Base-by-base conservation (phyloP, 1,284 basidiomycete species). In the Neotropicomus parvogracilis region DNA sequence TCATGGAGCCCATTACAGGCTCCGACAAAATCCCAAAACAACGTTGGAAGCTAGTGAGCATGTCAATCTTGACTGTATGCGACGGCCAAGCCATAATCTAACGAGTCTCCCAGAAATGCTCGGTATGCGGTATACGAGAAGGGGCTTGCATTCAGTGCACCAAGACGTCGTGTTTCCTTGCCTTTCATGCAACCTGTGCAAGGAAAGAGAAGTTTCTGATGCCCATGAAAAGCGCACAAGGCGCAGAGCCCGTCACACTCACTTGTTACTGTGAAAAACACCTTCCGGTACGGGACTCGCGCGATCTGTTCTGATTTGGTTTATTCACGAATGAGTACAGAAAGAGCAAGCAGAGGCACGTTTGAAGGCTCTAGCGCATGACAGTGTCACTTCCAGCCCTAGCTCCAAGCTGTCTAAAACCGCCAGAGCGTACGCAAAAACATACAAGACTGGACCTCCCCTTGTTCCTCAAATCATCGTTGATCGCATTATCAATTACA, bases 81-180 rank as follows among this genome's bases (percentile, higher is more conserved):
- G 6, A 34, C 13, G 13, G 6, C 19, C 24, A 27, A 40, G 41
- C n/a, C 40, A 44, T 52, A 21, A 21, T 31, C 44, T 56, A 37
- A 62, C 52, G 39, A 42, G 47, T 29, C 16, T 19, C 21, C 16
- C 41, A 81, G 91, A 85, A 82, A 72, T 99, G 95, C 67, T 87
- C 84, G 9, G 71, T 98, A 26, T 99, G 95, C 65, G 85, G 86
- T 40, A 70, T 87, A 40, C 76, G 80, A 46, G 77, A 81, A 54
- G 97, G 97, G 5, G 95, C 97, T 0, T 98, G 95, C 67, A 97
- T 99, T 37, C 97, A 99, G 68, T 99, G 97, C 68, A 88, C 87
- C 55, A 95, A 94, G 69, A 75, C 83, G 10, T 87, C 82, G 2
- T 99, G 97, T 70, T 95, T 93, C 66, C 79, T 88, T 3, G 95